phyloP scores from a whole-genome alignment of 768 basidiomycete genomes.

The Trametes coccinea region DNA sequence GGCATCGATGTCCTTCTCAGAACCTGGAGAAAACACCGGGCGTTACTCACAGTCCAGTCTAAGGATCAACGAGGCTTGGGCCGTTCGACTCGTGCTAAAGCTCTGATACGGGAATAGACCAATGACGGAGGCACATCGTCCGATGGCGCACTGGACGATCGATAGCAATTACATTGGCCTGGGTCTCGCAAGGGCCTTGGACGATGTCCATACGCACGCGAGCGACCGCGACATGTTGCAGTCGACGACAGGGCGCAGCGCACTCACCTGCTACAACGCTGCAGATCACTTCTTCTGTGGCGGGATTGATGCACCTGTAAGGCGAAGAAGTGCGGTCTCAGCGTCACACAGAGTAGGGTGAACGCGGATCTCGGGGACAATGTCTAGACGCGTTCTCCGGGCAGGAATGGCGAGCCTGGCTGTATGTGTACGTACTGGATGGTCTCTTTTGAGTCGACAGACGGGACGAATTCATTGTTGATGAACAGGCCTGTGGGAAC shows the following conservation, averaged over 20 bases:
- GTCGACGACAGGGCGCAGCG: background rate
- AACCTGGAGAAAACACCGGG: constrained; percentile 43
- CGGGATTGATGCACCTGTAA: constrained; percentile 72
- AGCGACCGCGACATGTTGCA: background rate
- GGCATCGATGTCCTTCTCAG: constrained; percentile 74
- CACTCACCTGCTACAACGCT: constrained; percentile 54
- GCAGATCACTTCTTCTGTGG: constrained; percentile 74
- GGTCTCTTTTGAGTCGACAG: constrained; percentile 62
- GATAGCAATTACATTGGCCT: too few species aligned
- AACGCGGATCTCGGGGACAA: constrained; percentile 10
- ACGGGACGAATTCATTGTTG: constrained; percentile 85
- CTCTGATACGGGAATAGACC: background rate
- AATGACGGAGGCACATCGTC: background rate
- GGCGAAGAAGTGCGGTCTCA: constrained; percentile 14
- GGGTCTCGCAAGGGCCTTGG: too few species aligned
- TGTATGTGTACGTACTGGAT: constrained; percentile 52
- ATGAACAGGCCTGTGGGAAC: constrained; percentile 89
- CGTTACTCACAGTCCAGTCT: background rate
- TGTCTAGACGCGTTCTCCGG: background rate
- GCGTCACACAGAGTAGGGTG: background rate
- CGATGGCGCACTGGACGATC: background rate
- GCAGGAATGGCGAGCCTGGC: constrained; percentile 17
- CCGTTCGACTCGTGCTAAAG: background rate
- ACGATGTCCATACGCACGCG: too few species aligned
- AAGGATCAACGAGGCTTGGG: background rate